A percentile compares a stretch with the other conserved stretches of the same genome.
Evolutionary conservation across 495 filamentous ascomycete species (phyloP).

Genomic region (Parmelia sp.): DNA sequence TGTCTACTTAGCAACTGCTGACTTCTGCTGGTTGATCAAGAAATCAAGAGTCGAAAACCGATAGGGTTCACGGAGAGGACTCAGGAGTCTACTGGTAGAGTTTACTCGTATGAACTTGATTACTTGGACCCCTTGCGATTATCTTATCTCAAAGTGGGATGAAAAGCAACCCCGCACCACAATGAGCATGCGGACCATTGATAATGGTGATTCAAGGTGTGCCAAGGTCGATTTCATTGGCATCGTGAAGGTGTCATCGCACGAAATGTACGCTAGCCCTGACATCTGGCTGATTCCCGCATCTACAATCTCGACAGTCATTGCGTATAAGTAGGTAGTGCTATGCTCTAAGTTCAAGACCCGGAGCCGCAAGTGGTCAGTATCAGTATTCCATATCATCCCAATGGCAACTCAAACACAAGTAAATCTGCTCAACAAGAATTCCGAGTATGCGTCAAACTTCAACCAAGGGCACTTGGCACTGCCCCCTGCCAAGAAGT

Average conservation of each 20-base stretch:
- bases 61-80: too few species aligned
- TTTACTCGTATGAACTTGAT: too few species aligned
- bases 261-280: background rate
- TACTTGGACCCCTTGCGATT: background rate
- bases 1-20: background rate
- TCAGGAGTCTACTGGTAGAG: too few species aligned
- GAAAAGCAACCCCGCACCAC: background rate
- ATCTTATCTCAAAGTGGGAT: slow-evolving; percentile 3
- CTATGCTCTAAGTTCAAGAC: background rate
- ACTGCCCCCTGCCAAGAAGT: slow-evolving; percentile 69
- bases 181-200: too few species aligned
- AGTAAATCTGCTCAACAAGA: slow-evolving; percentile 50
- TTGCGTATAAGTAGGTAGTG: background rate
- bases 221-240: background rate
- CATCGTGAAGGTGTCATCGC: slow-evolving; percentile 7
- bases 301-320: background rate
- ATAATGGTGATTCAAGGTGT: background rate
- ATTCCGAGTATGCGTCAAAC: slow-evolving; percentile 52
- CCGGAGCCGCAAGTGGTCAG: background rate
- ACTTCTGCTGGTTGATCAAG: background rate
- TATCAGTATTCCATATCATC: background rate
- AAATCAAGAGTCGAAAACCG: too few species aligned
- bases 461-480: slow-evolving; percentile 61
- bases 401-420: slow-evolving; percentile 42
- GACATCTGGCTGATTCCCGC: background rate